Base-by-base conservation (phyloP, 371 early-diverging fungal species). In the Nematocida homosporus region DNA sequence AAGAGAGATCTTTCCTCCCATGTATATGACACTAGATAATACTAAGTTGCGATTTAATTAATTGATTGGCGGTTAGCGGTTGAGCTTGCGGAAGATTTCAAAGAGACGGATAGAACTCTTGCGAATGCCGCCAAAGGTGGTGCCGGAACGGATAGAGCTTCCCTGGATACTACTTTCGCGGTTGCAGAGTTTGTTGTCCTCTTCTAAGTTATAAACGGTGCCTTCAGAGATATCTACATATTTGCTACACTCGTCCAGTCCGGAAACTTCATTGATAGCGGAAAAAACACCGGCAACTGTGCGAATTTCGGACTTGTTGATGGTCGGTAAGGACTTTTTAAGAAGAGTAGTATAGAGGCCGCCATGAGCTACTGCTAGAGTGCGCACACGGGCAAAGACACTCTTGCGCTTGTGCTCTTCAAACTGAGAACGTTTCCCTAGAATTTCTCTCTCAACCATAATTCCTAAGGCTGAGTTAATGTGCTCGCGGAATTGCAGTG, bases 401-500 rank as follows among this genome's bases (percentile, higher is more conserved):
- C 61, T 61, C 20, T 42, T 51, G 35, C 61, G 34, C 34, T 72
- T 72, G 30, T 57, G 75, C 40, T 72, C 75, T 38, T 72, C 75
- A 38, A 72, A 72, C 50, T 72, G 75, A 35, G 75, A 72, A n/a
- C 60, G 41, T 63, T 72, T 57, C 16, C 23, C 40, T 16, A 72
- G 75, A n/a, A 61, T 48, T 5, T 52, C 75, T 38, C 41, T 61
- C 37, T 72, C 75, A 23, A 72, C 30, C 18, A 72, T 47, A 27
- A 61, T 29, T 20, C 38, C 52, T 8, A 72, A 59, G 0, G 61
- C 27, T 30, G 48, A 54, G 50, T 61, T 51, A 3, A 72, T 72
- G 37, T 72, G 54, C 34, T 72, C 75, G n/a, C 75, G 6, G 60
- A 72, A 72, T 54, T 72, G 75, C 37, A 72, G 50, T 32, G 77